Base-by-base conservation (phyloP, 768 basidiomycete genomes). In the Leccinum incarnatum region DNA sequence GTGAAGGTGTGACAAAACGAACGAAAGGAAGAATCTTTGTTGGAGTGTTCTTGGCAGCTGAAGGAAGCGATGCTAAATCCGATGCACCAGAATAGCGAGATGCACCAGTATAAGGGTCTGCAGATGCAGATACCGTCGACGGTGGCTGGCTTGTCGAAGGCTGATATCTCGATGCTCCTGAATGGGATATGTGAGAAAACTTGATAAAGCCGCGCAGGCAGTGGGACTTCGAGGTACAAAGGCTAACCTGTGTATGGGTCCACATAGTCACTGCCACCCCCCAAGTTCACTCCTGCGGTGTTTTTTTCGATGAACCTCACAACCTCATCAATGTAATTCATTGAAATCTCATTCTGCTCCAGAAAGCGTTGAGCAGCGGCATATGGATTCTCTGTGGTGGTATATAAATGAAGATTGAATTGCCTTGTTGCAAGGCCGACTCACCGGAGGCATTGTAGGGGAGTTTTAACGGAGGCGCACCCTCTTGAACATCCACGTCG, bases 401-500 rank as follows among this genome's bases (percentile, higher is more conserved):
- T 7, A 48, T 25, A 48, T 64, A 59, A 62, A 19, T 21, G 23
- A 32, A 53, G 45, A 47, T 46, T 4, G 50, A 14, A 19, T 34
- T 19, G 32, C 42, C 30, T 8, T 14, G 34, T 17, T 42, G 51
- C 12, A 25, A 29, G 23, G 37, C 5, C 40, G 29, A 70, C 82
- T 56, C 61, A 91, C 95, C 95, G 48, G 85, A 82, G 25, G 83
- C 85, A 70, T 98, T 98, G 73, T 92, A 98, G 0, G 96, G 96
- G 21, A 99, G 80, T 69, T 98, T 98, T 62, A 98, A 78, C 7
- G 95, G 88, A 11, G 96, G 95, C 15, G 84, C 86, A 2, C 95
- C 95, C 59, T 97, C 96, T 67, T 93, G 83, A 27, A 98, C 88
- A 67, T 98, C 97, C 36, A 99, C 95, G 68, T 97, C 95, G 67